phyloP scores from a whole-genome alignment of 352 stramenopile species.

The Phytophthora lateralis region DNA sequence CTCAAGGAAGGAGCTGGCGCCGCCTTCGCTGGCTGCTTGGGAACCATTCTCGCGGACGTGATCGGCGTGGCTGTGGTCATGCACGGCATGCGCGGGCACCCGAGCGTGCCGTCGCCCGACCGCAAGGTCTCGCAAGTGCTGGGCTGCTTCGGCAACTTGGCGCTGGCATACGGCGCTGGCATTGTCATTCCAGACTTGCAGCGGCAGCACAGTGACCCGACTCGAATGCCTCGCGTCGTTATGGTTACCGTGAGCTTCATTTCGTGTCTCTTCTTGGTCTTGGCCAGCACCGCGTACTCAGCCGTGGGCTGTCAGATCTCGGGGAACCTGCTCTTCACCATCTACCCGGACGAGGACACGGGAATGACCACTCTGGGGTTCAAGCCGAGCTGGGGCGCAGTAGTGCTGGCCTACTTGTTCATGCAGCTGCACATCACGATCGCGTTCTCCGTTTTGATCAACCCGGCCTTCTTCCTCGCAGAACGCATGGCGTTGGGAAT shows the following conservation, averaged over 20 bases:
- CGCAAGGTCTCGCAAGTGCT: constrained; percentile 43
- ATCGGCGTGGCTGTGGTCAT: constrained; percentile 23
- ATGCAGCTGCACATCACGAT: constrained; percentile 56
- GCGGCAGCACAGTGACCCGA: constrained; percentile 45
- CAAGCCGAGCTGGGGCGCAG: constrained; percentile 26
- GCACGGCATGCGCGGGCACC: constrained; percentile 42
- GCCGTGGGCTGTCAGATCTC: constrained; percentile 69
- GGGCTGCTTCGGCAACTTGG: constrained; percentile 58
- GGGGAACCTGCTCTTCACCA: constrained; percentile 71
- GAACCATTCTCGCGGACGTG: constrained; percentile 46
- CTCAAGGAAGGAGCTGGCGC: constrained; percentile 47
- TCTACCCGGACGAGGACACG: constrained; percentile 48
- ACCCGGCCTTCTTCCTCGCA: constrained; percentile 35
- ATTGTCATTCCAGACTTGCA: constrained; percentile 59
- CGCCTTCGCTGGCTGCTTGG: constrained; percentile 41
- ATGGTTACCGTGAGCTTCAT: constrained; percentile 38
- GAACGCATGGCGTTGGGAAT: constrained; percentile 33
- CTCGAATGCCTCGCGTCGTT: constrained; percentile 47
- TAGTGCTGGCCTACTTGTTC: constrained; percentile 42
- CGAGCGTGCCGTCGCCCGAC: neutral
- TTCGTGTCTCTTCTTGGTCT: constrained; percentile 41
- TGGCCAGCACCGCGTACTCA: constrained; percentile 45
- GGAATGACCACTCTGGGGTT: constrained; percentile 43
- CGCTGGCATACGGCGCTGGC: constrained; percentile 54
- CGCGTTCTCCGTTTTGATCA: constrained; percentile 34